phyloP scores from a whole-genome alignment of 257 asterid species.

The Lavandula angustifolia region DNA sequence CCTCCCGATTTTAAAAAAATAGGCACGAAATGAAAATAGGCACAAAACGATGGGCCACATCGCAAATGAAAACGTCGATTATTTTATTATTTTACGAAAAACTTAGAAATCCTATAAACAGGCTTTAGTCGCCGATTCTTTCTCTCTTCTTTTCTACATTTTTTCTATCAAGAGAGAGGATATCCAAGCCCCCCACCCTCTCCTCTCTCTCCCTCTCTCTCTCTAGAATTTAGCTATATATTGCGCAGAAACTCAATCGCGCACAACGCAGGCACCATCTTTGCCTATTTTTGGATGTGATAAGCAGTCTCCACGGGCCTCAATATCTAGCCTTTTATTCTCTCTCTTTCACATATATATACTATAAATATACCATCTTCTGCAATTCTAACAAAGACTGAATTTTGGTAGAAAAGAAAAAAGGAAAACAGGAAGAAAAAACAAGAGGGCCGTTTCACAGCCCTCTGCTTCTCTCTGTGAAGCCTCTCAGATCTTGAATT shows the following conservation, averaged over 20 bases:
- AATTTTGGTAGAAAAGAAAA: slow-evolving; percentile 40
- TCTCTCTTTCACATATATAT: slow-evolving; percentile 39
- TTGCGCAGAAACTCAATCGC: slow-evolving; percentile 16
- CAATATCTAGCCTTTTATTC: slow-evolving; percentile 26
- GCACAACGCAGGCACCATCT: slow-evolving; percentile 27
- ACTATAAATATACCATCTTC: slow-evolving; percentile 38
- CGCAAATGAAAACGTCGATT: slow-evolving; percentile 4
- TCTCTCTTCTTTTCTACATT: slow-evolving; percentile 30
- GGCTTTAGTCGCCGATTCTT: slow-evolving; percentile 35
- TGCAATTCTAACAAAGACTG: slow-evolving; percentile 48
- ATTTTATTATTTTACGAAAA: neutral
- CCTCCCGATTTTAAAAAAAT: neutral
- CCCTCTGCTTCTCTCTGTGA: slow-evolving; percentile 68
- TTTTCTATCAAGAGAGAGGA: slow-evolving; percentile 47
- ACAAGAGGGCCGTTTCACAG: slow-evolving; percentile 52
- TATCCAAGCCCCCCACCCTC: slow-evolving; percentile 33
- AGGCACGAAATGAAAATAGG: neutral
- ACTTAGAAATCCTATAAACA: slow-evolving; percentile 31
- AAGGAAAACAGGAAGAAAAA: slow-evolving; percentile 46
- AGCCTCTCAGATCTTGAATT: slow-evolving; percentile 68
- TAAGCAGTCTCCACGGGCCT: slow-evolving; percentile 37
- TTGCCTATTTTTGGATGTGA: slow-evolving; percentile 36
- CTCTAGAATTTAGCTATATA: slow-evolving; percentile 18
- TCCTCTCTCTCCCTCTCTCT: slow-evolving; percentile 31
- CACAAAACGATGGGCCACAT: slow-evolving; percentile 9